These are phyloP conservation scores for Syncephalastrum racemosum DNA, from an alignment of 371 early-diverging fungal species.

Conservation along the genomic window DNA sequence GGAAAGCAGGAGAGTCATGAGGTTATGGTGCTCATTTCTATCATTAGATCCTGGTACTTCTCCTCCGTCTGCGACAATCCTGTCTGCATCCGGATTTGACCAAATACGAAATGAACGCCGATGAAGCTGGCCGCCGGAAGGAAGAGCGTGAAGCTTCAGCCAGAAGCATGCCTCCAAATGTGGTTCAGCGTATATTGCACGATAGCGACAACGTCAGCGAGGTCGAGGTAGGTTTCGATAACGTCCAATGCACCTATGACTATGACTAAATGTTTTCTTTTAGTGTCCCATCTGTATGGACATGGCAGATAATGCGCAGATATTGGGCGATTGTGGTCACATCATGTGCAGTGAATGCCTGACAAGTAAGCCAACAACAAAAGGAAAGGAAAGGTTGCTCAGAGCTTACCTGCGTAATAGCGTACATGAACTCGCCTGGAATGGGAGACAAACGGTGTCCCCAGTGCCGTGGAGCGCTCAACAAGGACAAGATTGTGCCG, in stretches of 20 bases:
- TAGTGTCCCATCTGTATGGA: conserved; percentile 55
- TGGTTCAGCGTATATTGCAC: conserved; percentile 27
- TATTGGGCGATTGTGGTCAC: conserved; percentile 40
- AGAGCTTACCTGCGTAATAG: conserved; percentile 3
- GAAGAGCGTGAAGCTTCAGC: conserved; percentile 5
- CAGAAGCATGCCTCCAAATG: conserved; percentile 14
- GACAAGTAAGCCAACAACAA: conserved; percentile 19
- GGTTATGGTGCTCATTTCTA: not conserved
- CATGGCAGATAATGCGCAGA: conserved; percentile 31
- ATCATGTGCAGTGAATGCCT: conserved; percentile 49
- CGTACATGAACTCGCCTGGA: conserved; percentile 20
- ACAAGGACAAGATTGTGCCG: conserved; percentile 12
- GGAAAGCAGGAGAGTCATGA: not conserved
- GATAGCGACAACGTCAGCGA: conserved; percentile 13
- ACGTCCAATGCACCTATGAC: not conserved
- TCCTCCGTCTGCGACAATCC: conserved; percentile 40
- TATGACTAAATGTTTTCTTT: not conserved
- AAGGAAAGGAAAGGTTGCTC: not conserved
- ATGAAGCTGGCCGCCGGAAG: conserved; percentile 8
- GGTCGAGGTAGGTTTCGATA: conserved; percentile 16
- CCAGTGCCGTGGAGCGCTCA: conserved; percentile 39
- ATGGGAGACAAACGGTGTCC: conserved; percentile 33
- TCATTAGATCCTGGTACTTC: conserved; percentile 29
- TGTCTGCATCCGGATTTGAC: conserved; percentile 44
- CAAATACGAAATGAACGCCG: conserved; percentile 7